Evolutionary conservation across 352 stramenopile genomes (phyloP), one percentile per base, ranked within the genome.

Genomic region (Pythium grandisporangium): DNA sequence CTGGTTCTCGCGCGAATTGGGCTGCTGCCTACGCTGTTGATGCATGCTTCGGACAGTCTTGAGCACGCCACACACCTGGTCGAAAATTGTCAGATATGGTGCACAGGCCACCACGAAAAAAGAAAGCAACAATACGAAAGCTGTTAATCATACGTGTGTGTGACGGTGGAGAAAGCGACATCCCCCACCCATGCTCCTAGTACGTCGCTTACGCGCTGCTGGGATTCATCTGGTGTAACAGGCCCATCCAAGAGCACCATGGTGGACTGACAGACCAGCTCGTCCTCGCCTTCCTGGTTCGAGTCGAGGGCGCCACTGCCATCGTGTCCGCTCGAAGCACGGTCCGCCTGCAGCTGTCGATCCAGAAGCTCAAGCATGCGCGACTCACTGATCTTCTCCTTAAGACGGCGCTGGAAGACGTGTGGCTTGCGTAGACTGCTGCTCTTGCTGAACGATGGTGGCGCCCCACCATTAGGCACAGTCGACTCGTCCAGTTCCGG

Each of bases 211-310:
- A 70, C 66, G 30, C 66, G 56, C 17, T 68, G 58, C 22, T 72
- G 42, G n/a, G 36, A 43, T 27, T 50, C 44, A 2, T 51, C 55
- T 13, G 50, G 19, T 23, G 30, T 39, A 4, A 42, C 24, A 0
- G 46, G 35, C 1, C 45, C 39, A 12, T 66, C 55, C n/a, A 66
- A 47, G 20, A 68, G 45, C 42, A 89, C 60, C 76, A 86, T 86
- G 13, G 48, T 84, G 12, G 70, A 86, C 14, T 84, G 70, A 32
- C 73, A 84, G 29, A 85, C 70, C 12, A 89, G 66, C 41, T 89
- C 76, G 22, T 85, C 63, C 40, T 80, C 62, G 14, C 66, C 30
- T 11, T 61, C 57, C 39, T 60, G 66, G 43, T 57, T 70, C 10
- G 45, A 71, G 33, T 49, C 29, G 61, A 38, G 33, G 11, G 1